Base-by-base conservation (phyloP, 2,329 filamentous ascomycete species). In the Calonectria hongkongensis region DNA sequence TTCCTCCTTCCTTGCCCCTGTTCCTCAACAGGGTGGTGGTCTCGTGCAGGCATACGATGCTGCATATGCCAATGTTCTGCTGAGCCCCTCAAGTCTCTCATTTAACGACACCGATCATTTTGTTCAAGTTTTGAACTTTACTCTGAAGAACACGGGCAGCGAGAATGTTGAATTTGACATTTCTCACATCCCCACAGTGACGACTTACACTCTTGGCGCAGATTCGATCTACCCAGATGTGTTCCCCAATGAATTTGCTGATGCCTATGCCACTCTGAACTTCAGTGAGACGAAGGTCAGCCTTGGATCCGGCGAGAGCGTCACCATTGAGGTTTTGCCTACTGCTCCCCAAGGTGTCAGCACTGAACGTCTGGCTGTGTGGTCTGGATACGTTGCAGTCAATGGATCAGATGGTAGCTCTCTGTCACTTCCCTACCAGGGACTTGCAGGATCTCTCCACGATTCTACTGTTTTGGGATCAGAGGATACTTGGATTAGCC, bases 91-190 rank as follows among this genome's bases (percentile, higher is more conserved):
- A n/a, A 89, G 88, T 80, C 82, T 93, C 13, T 87, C 89, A 5
- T 92, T 93, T 82, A 93, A 93, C 79, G 91, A 93, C 80, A 91
- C 90, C 0, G 89, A 90, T 74, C 80, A 92, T 84, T 88, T 91
- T 73, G 80, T 81, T 48, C 81, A 84, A 15, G 84, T 83, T 2
- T 83, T 87, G 48, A 87, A 87, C 74, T 91, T 93, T 78, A 87
- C 85, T 47, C 85, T 93, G 74, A 85, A 82, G 77, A 93, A 93
- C 84, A 84, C 85, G 5, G 89, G 88, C 54, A 81, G 81, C 16
- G 83, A 85, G 28, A 81, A 84, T 0, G 80, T 91, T 63, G 88
- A 87, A 7, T 92, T 91, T 81, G 83, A 84, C 9, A 82, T 93
- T 16, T 85, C 84, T 36, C 85, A 91, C 72, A 80, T 87, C 9